Evolutionary conservation across 371 early-diverging fungal species (phyloP).

Genomic region (Zopfochytrium polystomum): DNA sequence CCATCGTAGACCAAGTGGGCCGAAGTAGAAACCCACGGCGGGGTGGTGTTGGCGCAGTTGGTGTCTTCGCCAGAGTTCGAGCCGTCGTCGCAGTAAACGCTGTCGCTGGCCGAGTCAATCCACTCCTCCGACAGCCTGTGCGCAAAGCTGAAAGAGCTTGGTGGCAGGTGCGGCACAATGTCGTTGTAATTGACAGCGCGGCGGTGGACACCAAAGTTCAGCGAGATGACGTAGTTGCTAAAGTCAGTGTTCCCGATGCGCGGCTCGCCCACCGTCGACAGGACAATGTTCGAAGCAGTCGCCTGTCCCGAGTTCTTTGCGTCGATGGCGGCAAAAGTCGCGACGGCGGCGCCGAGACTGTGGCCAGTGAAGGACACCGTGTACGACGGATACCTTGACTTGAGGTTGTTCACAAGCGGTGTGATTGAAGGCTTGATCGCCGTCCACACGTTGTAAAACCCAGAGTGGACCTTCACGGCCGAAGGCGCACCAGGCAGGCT

Average conservation of each 20-base stretch:
- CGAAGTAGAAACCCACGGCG: too few species aligned
- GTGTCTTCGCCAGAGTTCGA: slow-evolving; percentile 3
- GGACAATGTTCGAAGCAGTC: slow-evolving; percentile 12
- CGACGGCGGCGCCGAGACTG: slow-evolving; percentile 43
- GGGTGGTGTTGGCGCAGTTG: slow-evolving; percentile 11
- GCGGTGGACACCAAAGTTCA: background rate
- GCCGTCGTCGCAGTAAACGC: slow-evolving; percentile 1
- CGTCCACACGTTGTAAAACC: slow-evolving; percentile 11
- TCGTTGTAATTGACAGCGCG: background rate
- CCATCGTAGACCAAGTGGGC: too few species aligned
- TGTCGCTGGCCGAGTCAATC: background rate
- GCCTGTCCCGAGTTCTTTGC: slow-evolving; percentile 12
- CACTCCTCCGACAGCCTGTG: background rate
- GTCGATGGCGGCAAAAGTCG: slow-evolving; percentile 29
- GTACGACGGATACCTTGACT: slow-evolving; percentile 24
- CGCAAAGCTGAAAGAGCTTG: background rate
- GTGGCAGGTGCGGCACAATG: slow-evolving; percentile 4
- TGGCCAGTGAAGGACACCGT: slow-evolving; percentile 36
- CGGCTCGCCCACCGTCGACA: slow-evolving; percentile 33
- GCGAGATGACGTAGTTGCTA: slow-evolving; percentile 18
- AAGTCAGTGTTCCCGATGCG: slow-evolving; percentile 38
- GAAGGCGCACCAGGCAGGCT: slow-evolving; percentile 8
- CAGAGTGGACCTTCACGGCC: slow-evolving; percentile 8
- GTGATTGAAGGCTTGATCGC: background rate
- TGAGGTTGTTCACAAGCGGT: slow-evolving; percentile 11